Percentiles rank a stretch among this genome's conserved stretches.
Conservation (phyloP, 805 yeast genomes). For the Scheffersomyces spartinae region DNA sequence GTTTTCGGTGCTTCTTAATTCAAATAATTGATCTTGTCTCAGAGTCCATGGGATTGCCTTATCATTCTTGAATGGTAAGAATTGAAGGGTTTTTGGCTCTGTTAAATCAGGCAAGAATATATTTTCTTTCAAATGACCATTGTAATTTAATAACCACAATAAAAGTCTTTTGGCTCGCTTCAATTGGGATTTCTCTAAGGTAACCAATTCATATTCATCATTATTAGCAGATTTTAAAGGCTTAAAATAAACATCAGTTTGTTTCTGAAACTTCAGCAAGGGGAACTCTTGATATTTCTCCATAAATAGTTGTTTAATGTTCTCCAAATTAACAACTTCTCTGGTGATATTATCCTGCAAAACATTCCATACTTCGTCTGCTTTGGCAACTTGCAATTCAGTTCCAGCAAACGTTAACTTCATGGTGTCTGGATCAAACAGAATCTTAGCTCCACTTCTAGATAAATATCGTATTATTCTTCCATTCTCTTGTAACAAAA, state of each 20-base stretch:
- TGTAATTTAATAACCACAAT: conserved; percentile 26
- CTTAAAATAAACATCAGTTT: conserved; percentile 25
- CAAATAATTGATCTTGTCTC: conserved; percentile 9
- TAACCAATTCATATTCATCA: conserved; percentile 15
- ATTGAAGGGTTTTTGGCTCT: conserved; percentile 1
- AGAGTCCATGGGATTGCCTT: conserved; percentile 22
- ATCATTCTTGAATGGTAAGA: conserved; percentile 19
- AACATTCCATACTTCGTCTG: conserved; percentile 26
- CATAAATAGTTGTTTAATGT: conserved; percentile 13
- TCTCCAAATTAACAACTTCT: conserved; percentile 20
- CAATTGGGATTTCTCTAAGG: conserved; percentile 17
- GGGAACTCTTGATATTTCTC: conserved; percentile 17
- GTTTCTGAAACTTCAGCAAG: conserved; percentile 14
- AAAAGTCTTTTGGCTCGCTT: conserved; percentile 25
- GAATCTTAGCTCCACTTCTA: conserved; percentile 27
- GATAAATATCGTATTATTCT: conserved; percentile 26
- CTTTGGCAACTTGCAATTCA: conserved; percentile 28
- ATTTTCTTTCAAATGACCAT: conserved; percentile 11
- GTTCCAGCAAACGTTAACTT: conserved; percentile 30
- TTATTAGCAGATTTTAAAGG: conserved; percentile 11
- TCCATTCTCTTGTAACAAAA: conserved; percentile 28
- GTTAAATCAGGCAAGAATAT: conserved; percentile 9
- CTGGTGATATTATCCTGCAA: conserved; percentile 15
- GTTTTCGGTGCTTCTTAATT: conserved; percentile 4
- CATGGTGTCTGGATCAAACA: conserved; percentile 17